Conservation (phyloP, 306 rosid species). For the Albizia julibrissin region DNA sequence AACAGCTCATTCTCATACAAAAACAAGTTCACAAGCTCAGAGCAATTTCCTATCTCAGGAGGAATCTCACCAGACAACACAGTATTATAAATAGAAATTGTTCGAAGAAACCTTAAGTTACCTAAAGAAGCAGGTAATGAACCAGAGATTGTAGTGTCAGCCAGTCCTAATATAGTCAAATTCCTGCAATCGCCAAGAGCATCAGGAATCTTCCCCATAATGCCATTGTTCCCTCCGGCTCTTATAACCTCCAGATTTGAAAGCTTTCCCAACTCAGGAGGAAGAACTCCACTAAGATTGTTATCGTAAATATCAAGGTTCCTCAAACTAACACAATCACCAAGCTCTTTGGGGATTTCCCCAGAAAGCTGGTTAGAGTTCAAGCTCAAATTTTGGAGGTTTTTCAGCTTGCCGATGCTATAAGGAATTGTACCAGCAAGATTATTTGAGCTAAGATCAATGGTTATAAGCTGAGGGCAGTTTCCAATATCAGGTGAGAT, state of each 20-base stretch:
- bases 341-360: slow-evolving; percentile 61
- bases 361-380: slow-evolving; percentile 79
- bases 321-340: slow-evolving; percentile 56
- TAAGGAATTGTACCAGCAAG: slow-evolving; percentile 67
- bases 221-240: slow-evolving; percentile 79
- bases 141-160: slow-evolving; percentile 77
- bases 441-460: slow-evolving; percentile 73
- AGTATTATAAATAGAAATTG: slow-evolving; percentile 74
- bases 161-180: slow-evolving; percentile 65
- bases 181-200: slow-evolving; percentile 72
- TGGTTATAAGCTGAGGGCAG: slow-evolving; percentile 45
- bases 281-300: slow-evolving; percentile 54
- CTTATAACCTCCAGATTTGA: slow-evolving; percentile 58
- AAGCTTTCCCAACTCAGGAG: slow-evolving; percentile 58
- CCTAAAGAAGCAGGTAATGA: slow-evolving; percentile 73
- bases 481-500: slow-evolving; percentile 61
- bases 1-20: slow-evolving; percentile 71
- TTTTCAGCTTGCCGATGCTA: slow-evolving; percentile 59
- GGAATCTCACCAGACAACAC: slow-evolving; percentile 82
- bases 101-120: slow-evolving; percentile 56
- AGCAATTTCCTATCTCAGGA: slow-evolving; percentile 80
- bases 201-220: slow-evolving; percentile 63
- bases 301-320: slow-evolving; percentile 68
- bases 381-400: slow-evolving; percentile 63
- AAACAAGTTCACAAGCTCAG: slow-evolving; percentile 77